Conservation (phyloP, 2,329 filamentous ascomycete genomes). For the Cordyceps tenuipes region DNA sequence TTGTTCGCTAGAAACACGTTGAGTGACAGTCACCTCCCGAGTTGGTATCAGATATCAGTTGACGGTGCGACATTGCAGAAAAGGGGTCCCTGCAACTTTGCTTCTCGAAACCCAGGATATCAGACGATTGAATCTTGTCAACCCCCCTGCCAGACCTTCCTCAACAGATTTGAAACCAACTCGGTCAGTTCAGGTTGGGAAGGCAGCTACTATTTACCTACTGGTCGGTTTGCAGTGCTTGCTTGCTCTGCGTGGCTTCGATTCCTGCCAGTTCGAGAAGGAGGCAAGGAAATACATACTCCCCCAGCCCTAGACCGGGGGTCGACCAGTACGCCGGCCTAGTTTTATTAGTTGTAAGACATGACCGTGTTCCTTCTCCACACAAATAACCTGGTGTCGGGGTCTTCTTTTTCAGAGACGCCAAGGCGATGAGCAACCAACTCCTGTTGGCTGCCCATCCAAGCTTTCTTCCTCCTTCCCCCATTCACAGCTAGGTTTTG, state of each 20-base stretch:
- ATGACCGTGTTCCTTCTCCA: slow-evolving; percentile 1
- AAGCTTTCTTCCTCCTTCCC: not conserved
- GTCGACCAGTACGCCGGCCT: not conserved
- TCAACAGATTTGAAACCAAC: slow-evolving; percentile 7
- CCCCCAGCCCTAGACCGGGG: not conserved
- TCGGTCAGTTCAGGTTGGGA: not conserved
- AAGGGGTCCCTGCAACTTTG: not conserved
- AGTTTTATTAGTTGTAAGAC: not conserved
- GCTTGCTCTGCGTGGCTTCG: not conserved
- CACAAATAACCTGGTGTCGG: not conserved
- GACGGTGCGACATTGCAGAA: not conserved
- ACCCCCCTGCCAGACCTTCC: not conserved
- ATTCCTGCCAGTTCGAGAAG: not conserved
- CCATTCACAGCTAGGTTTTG: not conserved
- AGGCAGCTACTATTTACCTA: not conserved
- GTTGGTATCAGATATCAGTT: not conserved
- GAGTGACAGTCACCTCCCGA: not conserved
- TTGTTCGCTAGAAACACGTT: too few relatives aligned
- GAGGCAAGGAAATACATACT: not conserved
- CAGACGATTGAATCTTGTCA: slow-evolving; percentile 3
- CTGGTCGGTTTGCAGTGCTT: not conserved
- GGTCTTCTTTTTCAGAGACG: not conserved
- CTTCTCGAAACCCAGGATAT: not conserved
- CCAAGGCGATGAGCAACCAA: not conserved
- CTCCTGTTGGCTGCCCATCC: not conserved